Evolutionary conservation across 805 yeast genomes (phyloP), one percentile per base, ranked within the genome.

Genomic region (Suhomyces sp.): DNA sequence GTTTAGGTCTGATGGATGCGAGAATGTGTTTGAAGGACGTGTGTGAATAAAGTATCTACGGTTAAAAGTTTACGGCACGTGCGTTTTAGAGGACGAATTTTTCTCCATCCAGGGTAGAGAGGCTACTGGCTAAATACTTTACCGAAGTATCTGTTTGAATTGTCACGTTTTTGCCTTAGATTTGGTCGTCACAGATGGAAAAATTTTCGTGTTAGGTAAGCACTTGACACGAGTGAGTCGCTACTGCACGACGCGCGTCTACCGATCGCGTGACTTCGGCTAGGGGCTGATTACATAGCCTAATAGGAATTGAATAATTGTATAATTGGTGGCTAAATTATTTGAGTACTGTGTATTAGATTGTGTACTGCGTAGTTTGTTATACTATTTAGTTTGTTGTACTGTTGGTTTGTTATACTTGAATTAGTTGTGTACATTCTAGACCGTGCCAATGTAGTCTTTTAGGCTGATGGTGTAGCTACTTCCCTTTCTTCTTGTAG

Each of bases 361-460:
- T 26, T 26, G 29, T 6, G 26, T 4, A 24, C 29, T 26, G 29
- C 3, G 19, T 19, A 19, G 19, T 19, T 19, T 19, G 19, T 19
- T 19, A 3, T 19, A 19, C 19, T 19, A 3, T 19, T 19, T 19
- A 19, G 19, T 19, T 19, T 19, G 19, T 19, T 19, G 19, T 19
- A 19, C 3, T 19, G n/a, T n/a, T n/a, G n/a, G 19, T 19, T 19
- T 19, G 19, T 19, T 19, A 3, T 19, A 19, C 19, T 19, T n/a
- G n/a, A 3, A 2, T n/a, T n/a, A n/a, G 27, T 24, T 3, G 8
- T 26, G 13, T 27, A 27, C 13, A 8, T 9, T 2, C 31, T 47
- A 47, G 7, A 47, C 49, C 8, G 35, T 47, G 4, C 62, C 64
- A 53, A 65, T 64, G 52, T 65, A 65, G 44, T 65, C 69, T 49